Conservation (phyloP, 2,329 filamentous ascomycete genomes). For the Dactylellina cionopaga region DNA sequence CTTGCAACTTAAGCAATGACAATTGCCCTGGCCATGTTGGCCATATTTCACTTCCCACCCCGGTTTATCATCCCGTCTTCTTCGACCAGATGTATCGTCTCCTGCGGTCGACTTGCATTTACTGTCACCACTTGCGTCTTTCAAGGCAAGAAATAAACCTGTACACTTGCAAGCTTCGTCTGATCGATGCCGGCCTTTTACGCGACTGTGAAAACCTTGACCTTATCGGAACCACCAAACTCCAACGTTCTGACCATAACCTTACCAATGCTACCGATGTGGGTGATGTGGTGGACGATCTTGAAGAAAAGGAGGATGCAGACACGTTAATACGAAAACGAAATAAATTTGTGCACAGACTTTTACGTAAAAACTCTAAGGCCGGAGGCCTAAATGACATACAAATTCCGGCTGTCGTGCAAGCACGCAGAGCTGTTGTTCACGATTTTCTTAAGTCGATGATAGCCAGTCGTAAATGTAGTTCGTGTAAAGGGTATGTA, state of each 20-base stretch:
- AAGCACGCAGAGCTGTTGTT: conserved; percentile 78
- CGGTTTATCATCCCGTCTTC: conserved; percentile 95
- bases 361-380: conserved; percentile 67
- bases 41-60: conserved; percentile 92
- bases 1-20: conserved; percentile 83
- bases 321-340: conserved; percentile 67
- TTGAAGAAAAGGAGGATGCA: conserved; percentile 74
- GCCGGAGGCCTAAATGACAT: conserved; percentile 64
- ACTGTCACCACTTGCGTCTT: conserved; percentile 87
- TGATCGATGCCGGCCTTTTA: conserved; percentile 85
- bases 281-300: conserved; percentile 64
- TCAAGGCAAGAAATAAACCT: conserved; percentile 79
- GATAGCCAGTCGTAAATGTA: conserved; percentile 71
- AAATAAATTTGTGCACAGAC: conserved; percentile 75
- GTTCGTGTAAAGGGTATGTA: conserved; percentile 68
- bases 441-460: conserved; percentile 72
- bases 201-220: conserved; percentile 71
- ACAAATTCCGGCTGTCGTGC: conserved; percentile 85
- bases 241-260: conserved; percentile 32
- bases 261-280: conserved; percentile 51
- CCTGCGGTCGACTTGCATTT: conserved; percentile 85
- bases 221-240: conserved; percentile 53
- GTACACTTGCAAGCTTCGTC: conserved; percentile 82
- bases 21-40: conserved; percentile 92
- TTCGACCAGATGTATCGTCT: conserved; percentile 90